Conservation (phyloP, 176 grass and related monocot genomes). For the Microstegium vimineum region DNA sequence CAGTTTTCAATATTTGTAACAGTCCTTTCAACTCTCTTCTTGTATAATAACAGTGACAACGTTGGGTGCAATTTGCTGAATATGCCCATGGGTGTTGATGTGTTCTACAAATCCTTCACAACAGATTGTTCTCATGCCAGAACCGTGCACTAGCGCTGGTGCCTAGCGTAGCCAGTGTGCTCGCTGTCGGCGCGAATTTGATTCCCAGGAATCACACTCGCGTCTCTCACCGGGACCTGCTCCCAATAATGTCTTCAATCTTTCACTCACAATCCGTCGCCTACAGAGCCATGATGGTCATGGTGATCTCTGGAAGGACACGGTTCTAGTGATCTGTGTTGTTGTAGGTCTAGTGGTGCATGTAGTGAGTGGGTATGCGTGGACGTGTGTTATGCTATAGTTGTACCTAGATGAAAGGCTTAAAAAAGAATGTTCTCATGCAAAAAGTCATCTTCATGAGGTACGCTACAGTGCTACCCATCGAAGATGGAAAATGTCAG, state of each 20-base stretch:
- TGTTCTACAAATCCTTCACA: background rate
- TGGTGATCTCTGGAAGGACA: no score
- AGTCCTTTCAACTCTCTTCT: background rate
- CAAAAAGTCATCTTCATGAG: no score
- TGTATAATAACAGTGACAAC: background rate
- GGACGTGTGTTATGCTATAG: background rate
- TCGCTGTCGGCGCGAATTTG: background rate
- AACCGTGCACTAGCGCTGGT: no score
- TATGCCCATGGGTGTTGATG: background rate
- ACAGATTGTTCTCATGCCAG: background rate
- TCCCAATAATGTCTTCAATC: background rate
- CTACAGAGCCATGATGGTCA: no score
- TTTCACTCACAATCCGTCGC: background rate
- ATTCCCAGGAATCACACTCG: background rate
- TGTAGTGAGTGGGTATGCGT: background rate
- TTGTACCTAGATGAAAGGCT: background rate
- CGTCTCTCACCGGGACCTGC: background rate
- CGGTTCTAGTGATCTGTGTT: background rate
- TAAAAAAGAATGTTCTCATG: no score
- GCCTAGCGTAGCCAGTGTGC: background rate
- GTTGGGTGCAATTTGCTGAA: background rate
- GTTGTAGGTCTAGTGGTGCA: no score
- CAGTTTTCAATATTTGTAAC: background rate
- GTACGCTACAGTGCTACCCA: no score
- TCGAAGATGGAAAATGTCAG: no score